Base-by-base conservation (phyloP, 1,284 basidiomycete species). In the Laetiporus sulphureus region DNA sequence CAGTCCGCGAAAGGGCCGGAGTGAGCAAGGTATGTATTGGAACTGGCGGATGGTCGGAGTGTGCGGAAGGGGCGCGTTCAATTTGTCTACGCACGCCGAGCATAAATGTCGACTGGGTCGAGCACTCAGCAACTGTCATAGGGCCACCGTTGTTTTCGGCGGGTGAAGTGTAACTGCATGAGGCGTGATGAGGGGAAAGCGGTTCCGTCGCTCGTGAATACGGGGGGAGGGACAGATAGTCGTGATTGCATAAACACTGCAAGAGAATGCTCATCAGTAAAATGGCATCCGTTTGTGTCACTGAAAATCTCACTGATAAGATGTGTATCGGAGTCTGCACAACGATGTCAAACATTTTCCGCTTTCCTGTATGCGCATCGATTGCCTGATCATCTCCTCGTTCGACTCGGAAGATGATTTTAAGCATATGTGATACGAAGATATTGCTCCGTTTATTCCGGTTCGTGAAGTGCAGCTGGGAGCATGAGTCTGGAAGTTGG, bases 311-410 rank as follows among this genome's bases (percentile, higher is more conserved):
- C 45, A 90, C 88, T 6, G 87, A 88, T 40, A 91, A 72, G 42
- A 91, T 78, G 42, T 83, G 77, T 21, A 93, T 71, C 0, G 90
- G 89, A 0, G 79, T 78, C 55, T 91, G 88, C 42, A 98, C 82
- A 38, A 93, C 83, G 53, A 98, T 92, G 63, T 97, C 94, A 63
- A 88, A 93, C 56, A 87, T 63, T 62, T 91, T 92, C 48, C 79
- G 72, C 58, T 77, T 83, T 31, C 84, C 75, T 3, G 70, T 79
- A 60, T 79, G 83, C 12, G 73, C 54, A 53, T 91, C 88, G 5
- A 85, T 40, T 23, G 72, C 69, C 20, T 64, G 49, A 52, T 82
- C 79, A 54, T 89, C 86, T 1, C 86, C 88, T 30, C 83, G 73
- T 63, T 94, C 87, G 12, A 97, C 86, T 13, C 93, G 73, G 50